Evolutionary conservation across 1,284 basidiomycete species (phyloP).

Genomic region (Irpex rosettiformis): DNA sequence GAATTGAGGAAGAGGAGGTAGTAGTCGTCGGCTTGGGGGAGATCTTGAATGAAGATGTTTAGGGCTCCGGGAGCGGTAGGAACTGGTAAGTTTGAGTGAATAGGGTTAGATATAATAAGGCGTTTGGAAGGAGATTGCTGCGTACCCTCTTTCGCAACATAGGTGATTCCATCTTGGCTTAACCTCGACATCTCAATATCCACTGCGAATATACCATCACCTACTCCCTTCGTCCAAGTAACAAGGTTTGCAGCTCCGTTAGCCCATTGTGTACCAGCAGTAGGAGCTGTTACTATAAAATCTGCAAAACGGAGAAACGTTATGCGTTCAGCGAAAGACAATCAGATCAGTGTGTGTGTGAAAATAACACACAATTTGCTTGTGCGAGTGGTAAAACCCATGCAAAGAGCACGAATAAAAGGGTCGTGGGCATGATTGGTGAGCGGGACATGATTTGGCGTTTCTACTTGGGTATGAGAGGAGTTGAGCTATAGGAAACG

Average conservation of each 20-base stretch:
- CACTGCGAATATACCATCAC: conserved; percentile 56
- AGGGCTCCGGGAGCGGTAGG: conserved; percentile 39
- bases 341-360: no score
- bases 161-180: conserved; percentile 50
- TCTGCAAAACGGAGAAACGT: no score
- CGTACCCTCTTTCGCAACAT: conserved; percentile 63
- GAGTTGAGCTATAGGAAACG: no score
- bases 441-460: no score
- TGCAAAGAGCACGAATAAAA: no score
- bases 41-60: conserved; percentile 57
- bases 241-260: conserved; percentile 57
- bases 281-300: conserved; percentile 55
- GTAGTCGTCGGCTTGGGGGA: conserved; percentile 71
- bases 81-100: conserved; percentile 26
- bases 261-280: conserved; percentile 48
- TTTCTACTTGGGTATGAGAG: no score
- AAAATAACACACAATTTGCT: no score
- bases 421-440: no score
- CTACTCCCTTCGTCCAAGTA: conserved; percentile 60
- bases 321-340: no score
- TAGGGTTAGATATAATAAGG: not conserved
- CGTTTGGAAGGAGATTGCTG: not conserved
- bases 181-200: conserved; percentile 69
- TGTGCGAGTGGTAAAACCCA: no score
- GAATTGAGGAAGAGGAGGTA: conserved; percentile 71